phyloP scores from a whole-genome alignment of 2,329 filamentous ascomycete genomes.

The Lizonia empirigonia region DNA sequence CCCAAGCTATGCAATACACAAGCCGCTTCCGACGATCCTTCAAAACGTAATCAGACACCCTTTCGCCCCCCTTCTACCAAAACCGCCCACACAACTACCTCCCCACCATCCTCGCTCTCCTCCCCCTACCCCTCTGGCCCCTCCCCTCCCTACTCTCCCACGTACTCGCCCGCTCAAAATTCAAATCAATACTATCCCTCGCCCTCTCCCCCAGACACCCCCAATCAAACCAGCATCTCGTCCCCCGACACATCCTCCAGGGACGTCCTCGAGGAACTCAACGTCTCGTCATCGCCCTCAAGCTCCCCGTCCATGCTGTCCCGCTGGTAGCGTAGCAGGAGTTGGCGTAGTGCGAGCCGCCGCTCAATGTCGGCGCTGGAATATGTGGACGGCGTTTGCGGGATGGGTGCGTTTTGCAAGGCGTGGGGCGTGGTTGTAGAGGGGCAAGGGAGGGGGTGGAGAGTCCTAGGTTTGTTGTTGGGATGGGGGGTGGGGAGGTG shows the following conservation, averaged over 20 bases:
- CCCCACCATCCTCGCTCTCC: neutral
- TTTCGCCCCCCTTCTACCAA: neutral
- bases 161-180: neutral
- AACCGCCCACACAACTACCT: neutral
- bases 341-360: too few relatives aligned
- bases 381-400: too few relatives aligned
- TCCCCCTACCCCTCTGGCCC: neutral
- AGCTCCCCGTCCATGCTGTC: neutral
- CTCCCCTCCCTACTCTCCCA: slow-evolving; percentile 6
- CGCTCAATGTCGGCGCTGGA: too few relatives aligned
- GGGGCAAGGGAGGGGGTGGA: too few relatives aligned
- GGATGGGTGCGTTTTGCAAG: too few relatives aligned
- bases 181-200: slow-evolving; percentile 10
- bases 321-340: too few relatives aligned
- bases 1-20: too few relatives aligned
- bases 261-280: neutral
- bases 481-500: too few relatives aligned
- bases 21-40: too few relatives aligned
- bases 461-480: too few relatives aligned
- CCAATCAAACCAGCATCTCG: too few relatives aligned
- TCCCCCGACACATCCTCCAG: neutral
- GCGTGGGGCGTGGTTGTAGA: too few relatives aligned
- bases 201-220: neutral
- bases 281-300: neutral
- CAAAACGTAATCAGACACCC: neutral